Percentiles rank a stretch among this genome's conserved stretches.
phyloP scores from a whole-genome alignment of 192 early-diverging fungal species.

The Dissophora globulifera region DNA sequence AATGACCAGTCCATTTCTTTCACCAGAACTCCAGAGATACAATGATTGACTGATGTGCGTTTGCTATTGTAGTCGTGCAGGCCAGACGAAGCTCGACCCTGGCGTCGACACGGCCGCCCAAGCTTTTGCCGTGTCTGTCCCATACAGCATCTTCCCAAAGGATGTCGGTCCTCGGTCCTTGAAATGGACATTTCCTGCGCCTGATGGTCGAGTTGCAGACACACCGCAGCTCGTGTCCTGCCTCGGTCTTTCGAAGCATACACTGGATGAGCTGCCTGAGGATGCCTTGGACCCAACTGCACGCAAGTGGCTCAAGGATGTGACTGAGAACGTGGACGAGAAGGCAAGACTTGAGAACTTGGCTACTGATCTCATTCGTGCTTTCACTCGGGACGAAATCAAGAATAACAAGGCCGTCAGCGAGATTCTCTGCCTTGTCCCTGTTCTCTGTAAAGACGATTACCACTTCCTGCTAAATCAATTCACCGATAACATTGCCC shows the following conservation, averaged over 20 bases:
- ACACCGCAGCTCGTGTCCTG: not conserved
- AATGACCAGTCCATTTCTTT: not conserved
- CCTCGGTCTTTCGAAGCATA: not conserved
- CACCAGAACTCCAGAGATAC: too few species aligned
- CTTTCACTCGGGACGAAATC: slow-evolving; percentile 3
- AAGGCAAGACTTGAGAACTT: not conserved
- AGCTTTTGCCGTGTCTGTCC: too few species aligned
- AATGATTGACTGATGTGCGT: not conserved
- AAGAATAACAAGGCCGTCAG: slow-evolving; percentile 3
- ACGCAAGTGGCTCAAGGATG: slow-evolving; percentile 2
- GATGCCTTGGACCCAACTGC: not conserved
- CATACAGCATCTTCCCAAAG: not conserved
- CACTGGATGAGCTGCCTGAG: not conserved
- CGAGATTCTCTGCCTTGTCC: slow-evolving; percentile 6
- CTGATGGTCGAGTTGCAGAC: not conserved
- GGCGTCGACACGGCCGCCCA: not conserved
- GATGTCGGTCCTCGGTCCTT: not conserved
- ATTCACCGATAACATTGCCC: not conserved
- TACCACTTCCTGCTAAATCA: not conserved
- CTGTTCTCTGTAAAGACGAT: slow-evolving; percentile 3
- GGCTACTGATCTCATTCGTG: not conserved
- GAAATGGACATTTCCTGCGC: not conserved
- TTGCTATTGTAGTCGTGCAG: not conserved
- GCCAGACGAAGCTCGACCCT: not conserved
- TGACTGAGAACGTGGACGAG: not conserved